Evolutionary conservation across 306 rosid species (phyloP), one percentile per base, ranked within the genome.

Genomic region (Cercis canadensis): DNA sequence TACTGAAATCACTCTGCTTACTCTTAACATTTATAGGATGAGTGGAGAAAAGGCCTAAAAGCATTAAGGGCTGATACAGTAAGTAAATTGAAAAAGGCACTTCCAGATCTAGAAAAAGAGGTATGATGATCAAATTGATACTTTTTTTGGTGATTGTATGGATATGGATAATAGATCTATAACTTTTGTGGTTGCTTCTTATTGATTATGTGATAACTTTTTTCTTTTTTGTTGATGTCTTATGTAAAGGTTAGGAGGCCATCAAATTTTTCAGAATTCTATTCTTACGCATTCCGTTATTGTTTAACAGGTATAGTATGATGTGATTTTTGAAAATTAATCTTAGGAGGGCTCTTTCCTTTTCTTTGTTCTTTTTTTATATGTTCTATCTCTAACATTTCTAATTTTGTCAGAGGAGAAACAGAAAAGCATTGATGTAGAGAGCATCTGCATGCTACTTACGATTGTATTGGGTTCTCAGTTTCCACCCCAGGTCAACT

Each of bases 391-490:
- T 67, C 77, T 55, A 69, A 74, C 62, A 65, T 45, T 57, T 24
- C 75, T 55, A 36, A 29, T 69, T 71, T 75, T 75, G 10, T 57
- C 87, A 95, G 97, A 95, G 95, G 99, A 91, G 90, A 95, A 95
- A 76, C 99, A 95, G 84, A 95, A 95, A 82, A 91, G 99, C 87
- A 89, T 95, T 67, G 99, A 95, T 76, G 83, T 92, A 76, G 99
- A 95, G 82, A 95, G 99, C 84, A 86, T 95, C 55, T 95, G 99
- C 47, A 82, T 86, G 76, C 81, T 95, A 75, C 86, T 95, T 81
- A 75, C 82, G 77, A 92, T 95, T 82, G 96, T 95, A 77, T 69
- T 95, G 78, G 92, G 92, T 49, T 87, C 92, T 50, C 83, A 88
- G 43, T 89, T 84, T 81, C 86, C 81, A 1, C 65, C 73, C 40